Evolutionary conservation across 2,329 filamentous ascomycete species (phyloP).

Genomic region (Trichoderma sp.): DNA sequence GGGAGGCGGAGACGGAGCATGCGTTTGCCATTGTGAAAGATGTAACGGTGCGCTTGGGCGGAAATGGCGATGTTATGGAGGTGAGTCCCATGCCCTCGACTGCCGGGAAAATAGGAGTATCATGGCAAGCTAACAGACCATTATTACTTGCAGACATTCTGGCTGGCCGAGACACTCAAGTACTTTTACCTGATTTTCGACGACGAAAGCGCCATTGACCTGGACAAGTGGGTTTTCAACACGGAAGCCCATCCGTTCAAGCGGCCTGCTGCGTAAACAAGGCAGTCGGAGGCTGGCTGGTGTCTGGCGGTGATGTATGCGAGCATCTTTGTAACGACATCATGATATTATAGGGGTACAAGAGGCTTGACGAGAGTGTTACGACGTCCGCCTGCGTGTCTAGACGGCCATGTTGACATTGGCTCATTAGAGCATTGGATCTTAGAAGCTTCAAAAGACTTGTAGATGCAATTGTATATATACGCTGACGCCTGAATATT

Average conservation of each 20-base stretch:
- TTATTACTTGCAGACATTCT: conserved; percentile 56
- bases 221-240: conserved; percentile 71
- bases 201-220: conserved; percentile 61
- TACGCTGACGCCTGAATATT: too few species aligned
- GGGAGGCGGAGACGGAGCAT: conserved; percentile 47
- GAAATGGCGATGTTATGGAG: conserved; percentile 64
- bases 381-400: too few species aligned
- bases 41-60: conserved; percentile 38
- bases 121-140: not conserved
- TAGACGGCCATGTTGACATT: too few species aligned
- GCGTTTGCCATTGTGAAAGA: conserved; percentile 49
- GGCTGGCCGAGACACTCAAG: conserved; percentile 76
- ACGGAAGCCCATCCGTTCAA: conserved; percentile 58
- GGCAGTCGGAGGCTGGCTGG: not conserved
- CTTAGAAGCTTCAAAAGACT: too few species aligned
- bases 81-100: conserved; percentile 36
- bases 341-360: too few species aligned
- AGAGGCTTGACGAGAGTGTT: too few species aligned
- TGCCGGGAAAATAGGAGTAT: not conserved
- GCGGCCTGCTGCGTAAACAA: conserved; percentile 33
- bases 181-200: conserved; percentile 76
- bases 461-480: too few species aligned
- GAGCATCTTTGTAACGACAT: not conserved
- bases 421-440: too few species aligned
- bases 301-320: not conserved